phyloP scores from a whole-genome alignment of 257 asterid species.

The Gentiana dahurica region DNA sequence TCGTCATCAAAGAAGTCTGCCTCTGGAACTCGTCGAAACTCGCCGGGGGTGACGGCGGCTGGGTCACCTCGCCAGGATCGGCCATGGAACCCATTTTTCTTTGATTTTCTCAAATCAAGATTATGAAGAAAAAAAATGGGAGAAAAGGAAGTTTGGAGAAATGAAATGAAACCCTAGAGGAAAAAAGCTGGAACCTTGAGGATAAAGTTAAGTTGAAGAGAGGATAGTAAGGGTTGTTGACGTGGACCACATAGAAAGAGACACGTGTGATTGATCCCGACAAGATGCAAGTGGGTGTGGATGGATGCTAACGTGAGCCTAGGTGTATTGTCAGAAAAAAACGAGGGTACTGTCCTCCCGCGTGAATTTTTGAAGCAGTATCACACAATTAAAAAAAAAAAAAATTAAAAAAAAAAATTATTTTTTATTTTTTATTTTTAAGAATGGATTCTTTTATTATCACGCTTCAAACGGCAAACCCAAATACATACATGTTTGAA shows the following conservation, averaged over 20 bases:
- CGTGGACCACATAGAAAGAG: conserved; percentile 26
- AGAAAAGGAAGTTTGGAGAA: background rate
- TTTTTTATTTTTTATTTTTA: too few relatives aligned
- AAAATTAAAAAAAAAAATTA: too few relatives aligned
- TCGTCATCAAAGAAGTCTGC: conserved; percentile 93
- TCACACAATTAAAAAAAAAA: too few relatives aligned
- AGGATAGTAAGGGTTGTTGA: conserved; percentile 23
- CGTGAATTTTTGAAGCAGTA: conserved; percentile 1
- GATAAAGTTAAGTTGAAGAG: conserved; percentile 34
- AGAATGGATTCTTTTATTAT: too few relatives aligned
- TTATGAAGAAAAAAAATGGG: conserved; percentile 7
- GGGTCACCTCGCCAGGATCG: conserved; percentile 82
- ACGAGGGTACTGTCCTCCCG: conserved; percentile 6
- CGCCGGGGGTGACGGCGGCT: conserved; percentile 42
- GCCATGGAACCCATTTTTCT: conserved; percentile 69
- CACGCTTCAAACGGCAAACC: too few relatives aligned
- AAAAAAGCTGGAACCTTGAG: conserved; percentile 15
- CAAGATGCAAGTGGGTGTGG: conserved; percentile 7
- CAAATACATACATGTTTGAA: too few relatives aligned
- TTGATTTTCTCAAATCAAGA: background rate
- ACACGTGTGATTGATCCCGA: conserved; percentile 45
- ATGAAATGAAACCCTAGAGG: conserved; percentile 37
- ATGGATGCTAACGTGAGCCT: conserved; percentile 34
- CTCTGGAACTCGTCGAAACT: conserved; percentile 96
- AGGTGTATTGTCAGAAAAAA: background rate